These are phyloP conservation scores for Paracoccidioides lutzii DNA, from an alignment of 2,329 filamentous ascomycete species.

Conservation along the genomic window DNA sequence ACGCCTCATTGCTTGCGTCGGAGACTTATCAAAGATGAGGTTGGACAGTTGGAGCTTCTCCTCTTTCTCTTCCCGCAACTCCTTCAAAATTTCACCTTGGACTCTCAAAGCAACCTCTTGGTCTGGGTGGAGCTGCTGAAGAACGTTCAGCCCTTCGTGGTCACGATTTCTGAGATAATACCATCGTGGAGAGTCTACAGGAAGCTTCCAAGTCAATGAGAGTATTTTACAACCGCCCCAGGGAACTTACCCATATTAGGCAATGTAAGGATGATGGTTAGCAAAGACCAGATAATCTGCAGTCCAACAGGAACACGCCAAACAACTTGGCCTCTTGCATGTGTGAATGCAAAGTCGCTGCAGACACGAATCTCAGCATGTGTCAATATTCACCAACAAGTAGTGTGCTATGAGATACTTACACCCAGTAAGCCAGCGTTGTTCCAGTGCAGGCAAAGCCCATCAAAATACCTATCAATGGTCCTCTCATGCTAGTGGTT, in stretches of 20 bases:
- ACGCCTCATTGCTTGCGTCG: constrained; percentile 16
- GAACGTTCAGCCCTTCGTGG: constrained; percentile 15
- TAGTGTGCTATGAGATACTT: constrained; percentile 2
- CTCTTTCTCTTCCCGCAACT: constrained; percentile 11
- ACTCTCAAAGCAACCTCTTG: constrained; percentile 10
- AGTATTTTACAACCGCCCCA: background rate
- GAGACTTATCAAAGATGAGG: constrained; percentile 10
- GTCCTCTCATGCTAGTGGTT: constrained; percentile 16
- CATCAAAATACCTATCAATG: constrained; percentile 20
- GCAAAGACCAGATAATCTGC: constrained; percentile 18
- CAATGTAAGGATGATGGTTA: constrained; percentile 14
- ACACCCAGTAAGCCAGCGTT: constrained; percentile 24
- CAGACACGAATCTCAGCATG: background rate
- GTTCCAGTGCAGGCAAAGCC: constrained; percentile 16
- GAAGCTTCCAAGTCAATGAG: background rate
- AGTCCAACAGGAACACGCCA: constrained; percentile 23
- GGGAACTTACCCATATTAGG: constrained; percentile 13
- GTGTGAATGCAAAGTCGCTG: constrained; percentile 22
- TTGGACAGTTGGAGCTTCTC: constrained; percentile 3
- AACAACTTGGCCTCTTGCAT: constrained; percentile 17
- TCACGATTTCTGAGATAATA: constrained; percentile 17
- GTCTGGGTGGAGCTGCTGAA: constrained; percentile 14
- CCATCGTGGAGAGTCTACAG: constrained; percentile 18
- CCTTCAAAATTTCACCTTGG: constrained; percentile 15
- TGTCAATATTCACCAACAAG: background rate